phyloP scores from a whole-genome alignment of 331 rosid genomes.

The Rosa hybrid region DNA sequence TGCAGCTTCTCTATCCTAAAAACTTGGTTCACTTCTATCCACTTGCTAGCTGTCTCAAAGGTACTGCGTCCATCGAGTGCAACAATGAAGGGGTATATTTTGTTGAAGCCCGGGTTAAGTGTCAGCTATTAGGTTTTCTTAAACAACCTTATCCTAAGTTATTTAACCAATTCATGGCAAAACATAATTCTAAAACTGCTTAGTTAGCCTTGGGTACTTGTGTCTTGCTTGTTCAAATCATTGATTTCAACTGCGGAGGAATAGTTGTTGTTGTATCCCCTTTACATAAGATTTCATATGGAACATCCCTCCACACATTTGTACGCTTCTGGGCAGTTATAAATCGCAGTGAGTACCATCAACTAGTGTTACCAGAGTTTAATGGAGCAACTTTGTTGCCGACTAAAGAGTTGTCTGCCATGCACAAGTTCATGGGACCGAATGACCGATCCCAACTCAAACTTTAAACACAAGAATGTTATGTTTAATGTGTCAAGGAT shows the following conservation, averaged over 20 bases:
- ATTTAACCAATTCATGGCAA: constrained; percentile 24
- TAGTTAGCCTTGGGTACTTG: neutral
- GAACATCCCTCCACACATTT: constrained; percentile 26
- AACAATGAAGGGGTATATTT: constrained; percentile 43
- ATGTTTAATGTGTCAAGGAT: constrained; percentile 13
- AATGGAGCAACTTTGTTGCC: neutral
- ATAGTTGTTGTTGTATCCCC: constrained; percentile 32
- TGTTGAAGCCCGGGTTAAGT: constrained; percentile 38
- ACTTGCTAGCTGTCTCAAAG: constrained; percentile 37
- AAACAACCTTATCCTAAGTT: constrained; percentile 23
- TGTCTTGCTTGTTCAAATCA: constrained; percentile 39
- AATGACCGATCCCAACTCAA: neutral
- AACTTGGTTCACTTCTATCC: constrained; percentile 44
- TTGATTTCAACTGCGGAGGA: constrained; percentile 46
- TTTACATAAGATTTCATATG: constrained; percentile 41
- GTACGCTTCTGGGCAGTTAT: constrained; percentile 38
- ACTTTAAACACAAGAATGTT: constrained; percentile 2
- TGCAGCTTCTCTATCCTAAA: constrained; percentile 37
- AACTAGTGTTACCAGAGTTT: neutral
- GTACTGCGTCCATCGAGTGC: constrained; percentile 26
- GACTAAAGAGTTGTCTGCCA: neutral
- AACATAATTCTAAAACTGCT: constrained; percentile 24
- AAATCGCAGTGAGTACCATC: constrained; percentile 2
- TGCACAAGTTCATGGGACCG: neutral
- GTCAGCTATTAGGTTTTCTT: constrained; percentile 31